phyloP scores from a whole-genome alignment of 352 stramenopile species.

The Phytopythium sindhum region DNA sequence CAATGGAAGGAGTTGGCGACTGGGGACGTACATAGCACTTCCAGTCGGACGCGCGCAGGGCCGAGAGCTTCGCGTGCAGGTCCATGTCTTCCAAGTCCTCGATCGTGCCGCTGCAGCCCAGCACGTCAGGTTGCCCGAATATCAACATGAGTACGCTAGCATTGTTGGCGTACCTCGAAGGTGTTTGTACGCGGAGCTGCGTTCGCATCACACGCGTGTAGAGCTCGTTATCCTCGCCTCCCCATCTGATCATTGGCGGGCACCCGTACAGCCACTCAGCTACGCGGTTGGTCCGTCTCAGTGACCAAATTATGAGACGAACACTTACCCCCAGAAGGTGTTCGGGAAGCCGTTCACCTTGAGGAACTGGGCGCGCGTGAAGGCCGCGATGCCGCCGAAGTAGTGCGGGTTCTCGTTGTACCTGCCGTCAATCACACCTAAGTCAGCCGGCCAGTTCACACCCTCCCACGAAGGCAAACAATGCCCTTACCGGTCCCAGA shows the following conservation, averaged over 20 bases:
- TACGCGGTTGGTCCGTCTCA: not conserved
- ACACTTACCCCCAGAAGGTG: constrained; percentile 87
- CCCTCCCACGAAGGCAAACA: not conserved
- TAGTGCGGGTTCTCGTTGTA: constrained; percentile 95
- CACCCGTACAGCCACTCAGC: too few species aligned
- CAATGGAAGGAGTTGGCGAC: not conserved
- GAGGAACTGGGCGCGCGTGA: constrained; percentile 86
- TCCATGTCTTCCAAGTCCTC: constrained; percentile 41
- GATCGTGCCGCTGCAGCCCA: constrained; percentile 35
- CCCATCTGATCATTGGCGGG: constrained; percentile 21
- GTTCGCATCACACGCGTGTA: constrained; percentile 51
- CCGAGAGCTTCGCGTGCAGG: constrained; percentile 36
- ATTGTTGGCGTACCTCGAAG: constrained; percentile 18
- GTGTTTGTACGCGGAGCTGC: constrained; percentile 38
- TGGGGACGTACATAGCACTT: constrained; percentile 32
- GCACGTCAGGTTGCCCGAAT: too few species aligned
- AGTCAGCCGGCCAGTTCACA: not conserved
- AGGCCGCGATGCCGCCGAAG: constrained; percentile 92
- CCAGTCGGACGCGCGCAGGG: constrained; percentile 39
- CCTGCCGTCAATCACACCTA: constrained; percentile 3
- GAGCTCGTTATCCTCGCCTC: constrained; percentile 53
- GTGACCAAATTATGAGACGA: not conserved
- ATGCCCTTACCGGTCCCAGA: constrained; percentile 76
- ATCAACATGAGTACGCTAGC: not conserved
- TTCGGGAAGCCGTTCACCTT: constrained; percentile 95